A percentile compares a stretch with the other conserved stretches of the same genome.
phyloP scores from a whole-genome alignment of 805 yeast species.

The Teunomyces lycoperdinae region DNA sequence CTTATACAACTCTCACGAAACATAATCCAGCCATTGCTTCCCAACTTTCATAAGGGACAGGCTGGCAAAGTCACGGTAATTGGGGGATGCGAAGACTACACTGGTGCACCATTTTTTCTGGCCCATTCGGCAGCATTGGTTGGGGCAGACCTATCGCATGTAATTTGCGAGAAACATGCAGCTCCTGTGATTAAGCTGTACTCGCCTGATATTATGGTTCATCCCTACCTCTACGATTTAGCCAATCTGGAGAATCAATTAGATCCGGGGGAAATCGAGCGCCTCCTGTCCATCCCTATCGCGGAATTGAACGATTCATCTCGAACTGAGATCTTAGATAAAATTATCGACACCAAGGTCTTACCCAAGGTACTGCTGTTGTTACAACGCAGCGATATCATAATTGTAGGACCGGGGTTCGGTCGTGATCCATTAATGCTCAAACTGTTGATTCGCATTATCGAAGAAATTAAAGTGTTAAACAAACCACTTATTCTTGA shows the following conservation, averaged over 20 bases:
- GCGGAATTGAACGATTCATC: conserved; percentile 19
- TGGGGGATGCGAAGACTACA: conserved; percentile 94
- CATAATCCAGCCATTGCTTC: conserved; percentile 73
- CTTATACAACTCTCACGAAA: conserved; percentile 48
- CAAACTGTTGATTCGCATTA: conserved; percentile 52
- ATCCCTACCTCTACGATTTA: conserved; percentile 73
- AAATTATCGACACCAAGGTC: conserved; percentile 41
- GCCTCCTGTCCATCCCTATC: conserved; percentile 12
- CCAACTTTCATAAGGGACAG: conserved; percentile 84
- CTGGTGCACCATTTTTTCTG: conserved; percentile 95
- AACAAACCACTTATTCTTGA: conserved; percentile 76
- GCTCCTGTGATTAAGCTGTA: conserved; percentile 80
- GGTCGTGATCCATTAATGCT: conserved; percentile 79
- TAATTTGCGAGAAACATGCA: conserved; percentile 80
- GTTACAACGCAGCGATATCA: conserved; percentile 68
- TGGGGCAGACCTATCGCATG: conserved; percentile 88
- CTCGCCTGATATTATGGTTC: conserved; percentile 94
- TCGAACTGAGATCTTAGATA: conserved; percentile 20
- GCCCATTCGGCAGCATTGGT: conserved; percentile 79
- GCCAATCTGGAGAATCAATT: conserved; percentile 25
- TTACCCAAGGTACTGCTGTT: conserved; percentile 55
- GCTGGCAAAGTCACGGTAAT: conserved; percentile 81
- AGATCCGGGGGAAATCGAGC: conserved; percentile 17
- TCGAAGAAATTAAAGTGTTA: conserved; percentile 54
- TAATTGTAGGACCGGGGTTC: conserved; percentile 91